phyloP scores from a whole-genome alignment of 1,284 basidiomycete genomes.

The Sphaerobolus stellatus region DNA sequence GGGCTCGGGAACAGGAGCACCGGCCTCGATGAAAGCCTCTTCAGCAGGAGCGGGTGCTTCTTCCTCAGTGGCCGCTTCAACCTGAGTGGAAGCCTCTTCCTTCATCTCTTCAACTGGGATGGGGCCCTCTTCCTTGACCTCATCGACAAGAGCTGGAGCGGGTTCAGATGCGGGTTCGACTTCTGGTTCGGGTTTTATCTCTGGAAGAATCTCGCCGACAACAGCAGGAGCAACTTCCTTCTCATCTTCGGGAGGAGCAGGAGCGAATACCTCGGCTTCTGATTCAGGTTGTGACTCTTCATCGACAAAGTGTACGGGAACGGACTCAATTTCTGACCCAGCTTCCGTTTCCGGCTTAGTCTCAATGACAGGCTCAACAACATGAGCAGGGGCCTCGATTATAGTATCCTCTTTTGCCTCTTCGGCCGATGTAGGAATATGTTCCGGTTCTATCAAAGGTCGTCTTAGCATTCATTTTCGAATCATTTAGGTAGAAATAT shows the following conservation, averaged over 20 bases:
- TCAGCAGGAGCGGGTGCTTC: constrained; percentile 6
- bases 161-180: background rate
- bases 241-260: too few species aligned
- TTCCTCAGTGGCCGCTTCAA: constrained; percentile 14
- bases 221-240: background rate
- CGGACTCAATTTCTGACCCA: background rate
- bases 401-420: too few species aligned
- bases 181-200: background rate
- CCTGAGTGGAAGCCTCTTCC: constrained; percentile 3
- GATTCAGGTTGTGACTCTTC: background rate
- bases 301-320: background rate
- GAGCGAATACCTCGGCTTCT: too few species aligned
- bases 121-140: background rate
- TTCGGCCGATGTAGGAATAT: too few species aligned
- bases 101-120: background rate
- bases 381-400: background rate
- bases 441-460: too few species aligned
- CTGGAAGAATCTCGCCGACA: background rate
- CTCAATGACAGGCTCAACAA: background rate
- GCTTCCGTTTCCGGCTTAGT: background rate
- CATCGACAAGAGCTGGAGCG: background rate
- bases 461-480: too few species aligned
- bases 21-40: constrained; percentile 10
- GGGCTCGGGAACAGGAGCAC: constrained; percentile 13
- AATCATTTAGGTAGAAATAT: too few species aligned